Percentiles rank a stretch among this genome's conserved stretches.
phyloP scores from a whole-genome alignment of 2,329 filamentous ascomycete species.

The Beauveria scarabaeidicola region DNA sequence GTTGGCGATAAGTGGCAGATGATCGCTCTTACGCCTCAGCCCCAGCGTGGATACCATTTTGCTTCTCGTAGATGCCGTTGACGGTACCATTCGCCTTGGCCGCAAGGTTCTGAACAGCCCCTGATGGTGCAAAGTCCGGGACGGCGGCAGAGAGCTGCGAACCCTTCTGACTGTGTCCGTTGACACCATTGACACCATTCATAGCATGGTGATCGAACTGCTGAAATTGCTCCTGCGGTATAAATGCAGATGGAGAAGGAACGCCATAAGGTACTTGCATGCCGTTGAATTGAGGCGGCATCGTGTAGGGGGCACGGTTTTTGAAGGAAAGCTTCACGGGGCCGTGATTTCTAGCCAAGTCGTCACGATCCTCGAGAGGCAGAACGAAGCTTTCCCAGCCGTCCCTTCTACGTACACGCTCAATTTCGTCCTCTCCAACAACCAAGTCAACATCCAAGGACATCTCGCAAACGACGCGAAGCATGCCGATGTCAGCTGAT shows the following conservation, averaged over 20 bases:
- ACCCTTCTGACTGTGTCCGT: conserved; percentile 20
- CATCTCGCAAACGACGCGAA: conserved; percentile 67
- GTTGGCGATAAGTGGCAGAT: too few species aligned
- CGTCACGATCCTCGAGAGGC: conserved; percentile 60
- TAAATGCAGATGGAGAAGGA: conserved; percentile 22
- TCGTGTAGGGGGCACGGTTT: conserved; percentile 22
- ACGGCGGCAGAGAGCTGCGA: conserved; percentile 31
- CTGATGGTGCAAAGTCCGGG: conserved; percentile 31
- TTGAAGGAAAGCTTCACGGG: conserved; percentile 34
- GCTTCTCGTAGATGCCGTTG: conserved; percentile 18
- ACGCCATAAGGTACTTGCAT: conserved; percentile 24
- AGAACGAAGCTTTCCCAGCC: conserved; percentile 78
- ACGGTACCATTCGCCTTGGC: conserved; percentile 9
- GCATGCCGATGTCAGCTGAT: conserved; percentile 55
- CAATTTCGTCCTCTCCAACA: conserved; percentile 64
- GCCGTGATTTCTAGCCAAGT: conserved; percentile 66
- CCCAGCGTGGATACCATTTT: conserved; percentile 22
- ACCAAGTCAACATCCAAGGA: conserved; percentile 68
- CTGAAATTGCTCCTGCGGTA: conserved; percentile 21
- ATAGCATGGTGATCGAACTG: conserved; percentile 27
- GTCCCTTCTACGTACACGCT: conserved; percentile 66
- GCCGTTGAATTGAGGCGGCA: conserved; percentile 24
- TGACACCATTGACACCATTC: conserved; percentile 29
- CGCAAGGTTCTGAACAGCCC: conserved; percentile 4
- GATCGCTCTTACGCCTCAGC: not conserved